Evolutionary conservation across 768 basidiomycete species (phyloP).

Genomic region (Chalciporus chontae): DNA sequence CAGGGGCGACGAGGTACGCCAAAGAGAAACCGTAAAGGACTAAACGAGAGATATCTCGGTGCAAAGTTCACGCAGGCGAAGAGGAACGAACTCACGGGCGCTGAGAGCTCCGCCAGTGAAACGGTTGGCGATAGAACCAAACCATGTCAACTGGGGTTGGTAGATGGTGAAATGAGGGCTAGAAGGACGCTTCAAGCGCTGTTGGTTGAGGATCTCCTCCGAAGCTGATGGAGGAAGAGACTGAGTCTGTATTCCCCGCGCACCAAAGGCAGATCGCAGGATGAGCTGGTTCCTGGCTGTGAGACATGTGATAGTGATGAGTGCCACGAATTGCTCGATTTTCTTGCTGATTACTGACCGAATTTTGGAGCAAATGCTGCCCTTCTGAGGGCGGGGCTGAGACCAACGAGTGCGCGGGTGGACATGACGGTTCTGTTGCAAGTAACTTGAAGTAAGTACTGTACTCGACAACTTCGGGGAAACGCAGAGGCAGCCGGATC

Average conservation of each 20-base stretch:
- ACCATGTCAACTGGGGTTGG: conserved; percentile 90
- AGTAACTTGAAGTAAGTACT: too few species aligned
- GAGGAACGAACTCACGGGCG: conserved; percentile 42
- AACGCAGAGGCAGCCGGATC: neutral
- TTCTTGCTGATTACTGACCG: conserved; percentile 19
- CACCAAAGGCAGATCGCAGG: conserved; percentile 12
- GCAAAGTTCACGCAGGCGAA: too few species aligned
- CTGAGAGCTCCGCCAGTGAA: conserved; percentile 80
- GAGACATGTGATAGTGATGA: neutral
- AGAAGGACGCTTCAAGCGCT: conserved; percentile 84
- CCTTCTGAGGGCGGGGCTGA: conserved; percentile 54
- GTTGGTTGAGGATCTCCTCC: conserved; percentile 73
- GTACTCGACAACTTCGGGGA: neutral
- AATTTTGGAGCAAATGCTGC: conserved; percentile 37
- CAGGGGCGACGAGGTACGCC: conserved; percentile 80
- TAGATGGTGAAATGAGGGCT: conserved; percentile 98
- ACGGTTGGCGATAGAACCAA: conserved; percentile 83
- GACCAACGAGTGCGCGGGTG: conserved; percentile 48
- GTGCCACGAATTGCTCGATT: neutral
- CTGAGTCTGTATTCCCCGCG: conserved; percentile 59
- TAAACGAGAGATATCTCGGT: too few species aligned
- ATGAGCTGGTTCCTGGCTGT: conserved; percentile 43
- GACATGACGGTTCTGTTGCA: conserved; percentile 33
- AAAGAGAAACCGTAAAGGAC: conserved; percentile 84
- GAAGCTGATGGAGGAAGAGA: conserved; percentile 59